Evolutionary conservation across 495 filamentous ascomycete genomes (phyloP).

Genomic region (Lophiotrema nucula): DNA sequence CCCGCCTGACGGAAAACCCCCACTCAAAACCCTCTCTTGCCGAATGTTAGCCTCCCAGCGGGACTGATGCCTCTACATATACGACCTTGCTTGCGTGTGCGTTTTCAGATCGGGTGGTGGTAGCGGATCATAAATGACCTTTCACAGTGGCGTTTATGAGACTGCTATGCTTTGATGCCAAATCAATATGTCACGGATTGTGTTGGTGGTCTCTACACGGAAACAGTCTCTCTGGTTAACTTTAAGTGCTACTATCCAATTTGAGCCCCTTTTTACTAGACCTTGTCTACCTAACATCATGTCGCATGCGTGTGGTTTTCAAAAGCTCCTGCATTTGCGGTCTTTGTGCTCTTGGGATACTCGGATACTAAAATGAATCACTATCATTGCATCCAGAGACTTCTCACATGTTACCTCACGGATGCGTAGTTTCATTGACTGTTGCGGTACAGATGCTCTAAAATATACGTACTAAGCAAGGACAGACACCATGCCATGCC

Average conservation of each 20-base stretch:
- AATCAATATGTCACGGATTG: constrained; percentile 11
- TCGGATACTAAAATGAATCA: too few species aligned
- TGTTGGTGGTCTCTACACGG: constrained; percentile 11
- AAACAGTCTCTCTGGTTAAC: constrained; percentile 25
- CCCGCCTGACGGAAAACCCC: background rate
- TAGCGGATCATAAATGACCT: constrained; percentile 16
- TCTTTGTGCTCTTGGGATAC: too few species aligned
- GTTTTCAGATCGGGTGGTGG: constrained; percentile 23
- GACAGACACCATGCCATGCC: too few species aligned
- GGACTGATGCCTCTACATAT: constrained; percentile 2
- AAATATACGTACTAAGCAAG: too few species aligned
- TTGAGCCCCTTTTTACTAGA: constrained; percentile 24
- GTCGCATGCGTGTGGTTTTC: too few species aligned
- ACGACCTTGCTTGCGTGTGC: constrained; percentile 18
- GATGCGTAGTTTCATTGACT: too few species aligned
- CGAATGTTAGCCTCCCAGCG: too few species aligned
- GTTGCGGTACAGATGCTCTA: too few species aligned
- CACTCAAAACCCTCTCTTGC: background rate
- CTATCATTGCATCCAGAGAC: too few species aligned
- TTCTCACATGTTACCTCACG: too few species aligned
- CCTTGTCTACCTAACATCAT: too few species aligned
- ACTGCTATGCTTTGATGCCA: background rate
- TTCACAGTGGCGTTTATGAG: constrained; percentile 13
- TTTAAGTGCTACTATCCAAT: constrained; percentile 27
- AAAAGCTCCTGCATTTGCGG: too few species aligned